Percentiles rank a stretch among this genome's conserved stretches.
phyloP scores from a whole-genome alignment of 352 stramenopile genomes.

The Phytopythium delawarense region DNA sequence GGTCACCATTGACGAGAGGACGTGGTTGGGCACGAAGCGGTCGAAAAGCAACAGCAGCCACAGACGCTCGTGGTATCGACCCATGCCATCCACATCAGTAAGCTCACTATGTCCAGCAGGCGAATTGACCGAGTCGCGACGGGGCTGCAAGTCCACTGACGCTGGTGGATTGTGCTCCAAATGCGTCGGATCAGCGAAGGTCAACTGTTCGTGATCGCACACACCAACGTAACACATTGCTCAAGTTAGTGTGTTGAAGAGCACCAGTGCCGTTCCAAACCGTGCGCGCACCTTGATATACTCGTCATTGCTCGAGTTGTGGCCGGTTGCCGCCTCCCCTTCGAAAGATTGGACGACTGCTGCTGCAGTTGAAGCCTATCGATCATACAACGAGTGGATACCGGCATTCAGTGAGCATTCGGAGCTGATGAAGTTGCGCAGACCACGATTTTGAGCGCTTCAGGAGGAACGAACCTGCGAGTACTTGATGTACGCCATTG shows the following conservation, averaged over 20 bases:
- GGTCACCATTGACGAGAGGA: slow-evolving; percentile 59
- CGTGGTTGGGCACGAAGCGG: slow-evolving; percentile 48
- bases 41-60: slow-evolving; percentile 79
- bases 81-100: neutral
- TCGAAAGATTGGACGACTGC: slow-evolving; percentile 56
- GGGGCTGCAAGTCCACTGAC: neutral
- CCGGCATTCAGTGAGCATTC: slow-evolving; percentile 4
- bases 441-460: neutral
- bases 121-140: neutral
- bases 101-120: neutral
- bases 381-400: slow-evolving; percentile 6
- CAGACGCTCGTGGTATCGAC: slow-evolving; percentile 21
- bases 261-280: neutral
- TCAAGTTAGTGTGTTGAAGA: neutral
- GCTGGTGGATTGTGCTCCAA: neutral
- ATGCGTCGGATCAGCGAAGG: neutral
- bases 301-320: slow-evolving; percentile 27
- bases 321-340: slow-evolving; percentile 30
- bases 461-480: slow-evolving; percentile 29
- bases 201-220: neutral
- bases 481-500: slow-evolving; percentile 82
- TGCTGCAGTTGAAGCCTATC: slow-evolving; percentile 39
- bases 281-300: slow-evolving; percentile 44
- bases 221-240: neutral
- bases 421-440: neutral